Evolutionary conservation across 2,329 filamentous ascomycete species (phyloP).

Genomic region (Epichloe sp.): DNA sequence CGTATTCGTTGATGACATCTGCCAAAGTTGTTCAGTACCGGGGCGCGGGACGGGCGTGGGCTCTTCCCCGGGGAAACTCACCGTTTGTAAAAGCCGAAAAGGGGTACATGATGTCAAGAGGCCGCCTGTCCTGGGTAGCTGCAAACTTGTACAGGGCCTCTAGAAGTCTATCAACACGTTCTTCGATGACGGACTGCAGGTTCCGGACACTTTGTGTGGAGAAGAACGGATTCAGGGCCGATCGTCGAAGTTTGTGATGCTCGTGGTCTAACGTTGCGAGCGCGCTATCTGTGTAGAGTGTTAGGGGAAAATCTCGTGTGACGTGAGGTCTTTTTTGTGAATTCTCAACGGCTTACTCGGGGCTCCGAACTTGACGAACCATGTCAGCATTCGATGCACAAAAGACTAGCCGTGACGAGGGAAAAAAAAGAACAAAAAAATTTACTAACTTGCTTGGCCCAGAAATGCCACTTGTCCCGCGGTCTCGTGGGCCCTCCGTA

Average conservation of each 20-base stretch:
- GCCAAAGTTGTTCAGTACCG: background rate
- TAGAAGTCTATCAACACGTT: conserved; percentile 21
- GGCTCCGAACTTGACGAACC: conserved; percentile 17
- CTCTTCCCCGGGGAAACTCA: conserved; percentile 5
- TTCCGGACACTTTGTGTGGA: conserved; percentile 23
- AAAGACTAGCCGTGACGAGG: background rate
- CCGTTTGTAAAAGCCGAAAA: conserved; percentile 27
- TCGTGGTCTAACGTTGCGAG: conserved; percentile 23
- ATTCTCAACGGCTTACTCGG: conserved; percentile 13
- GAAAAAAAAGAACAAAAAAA: background rate
- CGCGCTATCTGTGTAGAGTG: conserved; percentile 15
- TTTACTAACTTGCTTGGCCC: conserved; percentile 20
- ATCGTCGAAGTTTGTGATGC: conserved; percentile 20
- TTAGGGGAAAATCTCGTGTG: background rate
- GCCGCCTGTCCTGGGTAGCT: conserved; percentile 12
- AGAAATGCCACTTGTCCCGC: conserved; percentile 23
- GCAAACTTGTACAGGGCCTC: conserved; percentile 18
- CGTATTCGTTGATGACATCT: conserved; percentile 28
- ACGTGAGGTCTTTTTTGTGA: background rate
- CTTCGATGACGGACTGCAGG: conserved; percentile 24
- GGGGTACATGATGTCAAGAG: conserved; percentile 23
- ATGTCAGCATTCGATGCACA: background rate
- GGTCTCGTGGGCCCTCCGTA: conserved; percentile 19
- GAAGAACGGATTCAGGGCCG: conserved; percentile 24
- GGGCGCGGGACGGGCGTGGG: background rate